These are phyloP conservation scores for Ceratocystis eucalypticola DNA, from an alignment of 2,329 filamentous ascomycete species.

Conservation along the genomic window DNA sequence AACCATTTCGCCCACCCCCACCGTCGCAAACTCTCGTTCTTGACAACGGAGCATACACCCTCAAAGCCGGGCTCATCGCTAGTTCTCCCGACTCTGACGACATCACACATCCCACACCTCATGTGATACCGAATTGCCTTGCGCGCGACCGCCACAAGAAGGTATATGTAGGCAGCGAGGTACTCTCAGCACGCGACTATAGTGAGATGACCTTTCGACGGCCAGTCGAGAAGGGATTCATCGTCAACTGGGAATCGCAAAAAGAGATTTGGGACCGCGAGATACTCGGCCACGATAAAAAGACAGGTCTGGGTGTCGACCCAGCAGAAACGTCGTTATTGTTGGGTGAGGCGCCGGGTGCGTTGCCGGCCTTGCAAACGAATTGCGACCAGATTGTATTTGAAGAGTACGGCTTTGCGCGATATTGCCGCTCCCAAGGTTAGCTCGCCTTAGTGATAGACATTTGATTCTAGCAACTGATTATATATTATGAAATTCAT, in stretches of 20 bases:
- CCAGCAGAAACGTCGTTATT: conserved; percentile 72
- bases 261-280: conserved; percentile 91
- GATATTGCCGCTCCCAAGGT: conserved; percentile 68
- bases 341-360: conserved; percentile 75
- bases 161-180: conserved; percentile 65
- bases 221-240: conserved; percentile 84
- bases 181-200: conserved; percentile 71
- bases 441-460: conserved; percentile 21
- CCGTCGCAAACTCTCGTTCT: conserved; percentile 64
- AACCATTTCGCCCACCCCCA: conserved; percentile 36
- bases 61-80: conserved; percentile 72
- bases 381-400: conserved; percentile 96
- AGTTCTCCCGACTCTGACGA: conserved; percentile 32
- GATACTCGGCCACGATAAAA: conserved; percentile 50
- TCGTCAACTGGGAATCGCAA: conserved; percentile 94
- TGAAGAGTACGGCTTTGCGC: conserved; percentile 88
- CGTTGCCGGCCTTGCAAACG: conserved; percentile 63
- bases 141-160: conserved; percentile 68
- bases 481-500: conserved; percentile 10
- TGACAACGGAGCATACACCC: conserved; percentile 82
- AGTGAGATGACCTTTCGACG: conserved; percentile 76
- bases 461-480: neutral
- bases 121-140: conserved; percentile 74
- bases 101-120: conserved; percentile 34
- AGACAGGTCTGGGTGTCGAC: conserved; percentile 54